Conservation (phyloP, 768 basidiomycete genomes). For the Leucosporidium creatinivorum region DNA sequence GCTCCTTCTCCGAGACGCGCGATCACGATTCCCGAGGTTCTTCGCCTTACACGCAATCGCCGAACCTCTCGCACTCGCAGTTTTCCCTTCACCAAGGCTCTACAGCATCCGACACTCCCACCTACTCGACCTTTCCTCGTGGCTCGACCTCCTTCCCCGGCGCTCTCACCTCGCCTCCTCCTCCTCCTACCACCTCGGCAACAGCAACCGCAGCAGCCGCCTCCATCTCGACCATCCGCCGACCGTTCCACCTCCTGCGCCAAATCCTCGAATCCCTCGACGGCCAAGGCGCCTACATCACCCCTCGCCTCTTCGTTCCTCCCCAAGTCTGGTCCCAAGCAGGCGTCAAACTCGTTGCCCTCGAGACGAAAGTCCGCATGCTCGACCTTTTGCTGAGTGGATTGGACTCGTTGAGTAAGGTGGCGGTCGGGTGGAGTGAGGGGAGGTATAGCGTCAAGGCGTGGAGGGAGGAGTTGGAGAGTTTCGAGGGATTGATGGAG, state of each 20-base stretch:
- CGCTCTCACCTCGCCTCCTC: neutral
- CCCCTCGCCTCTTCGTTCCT: constrained; percentile 76
- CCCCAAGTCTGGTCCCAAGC: constrained; percentile 86
- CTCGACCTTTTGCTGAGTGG: constrained; percentile 70
- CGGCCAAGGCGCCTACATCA: constrained; percentile 77
- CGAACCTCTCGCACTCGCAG: no score
- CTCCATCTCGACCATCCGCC: constrained; percentile 49
- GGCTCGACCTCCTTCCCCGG: neutral
- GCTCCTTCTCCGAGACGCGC: neutral
- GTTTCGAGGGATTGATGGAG: constrained; percentile 72
- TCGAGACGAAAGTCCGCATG: constrained; percentile 77
- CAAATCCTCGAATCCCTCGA: constrained; percentile 73
- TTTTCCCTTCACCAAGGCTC: no score
- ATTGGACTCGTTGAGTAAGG: constrained; percentile 47
- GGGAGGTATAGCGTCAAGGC: constrained; percentile 33
- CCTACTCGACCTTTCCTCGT: neutral
- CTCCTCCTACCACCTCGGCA: neutral
- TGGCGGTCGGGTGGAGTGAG: no score
- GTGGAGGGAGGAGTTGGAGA: constrained; percentile 60
- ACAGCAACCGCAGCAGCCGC: neutral
- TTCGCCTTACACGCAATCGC: neutral
- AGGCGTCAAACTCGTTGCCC: constrained; percentile 71
- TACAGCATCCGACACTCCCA: neutral
- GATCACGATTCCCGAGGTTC: neutral
- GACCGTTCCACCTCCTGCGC: constrained; percentile 86